Conservation (phyloP, 202 grass and related monocot species). For the Hordeum pubiflorum region DNA sequence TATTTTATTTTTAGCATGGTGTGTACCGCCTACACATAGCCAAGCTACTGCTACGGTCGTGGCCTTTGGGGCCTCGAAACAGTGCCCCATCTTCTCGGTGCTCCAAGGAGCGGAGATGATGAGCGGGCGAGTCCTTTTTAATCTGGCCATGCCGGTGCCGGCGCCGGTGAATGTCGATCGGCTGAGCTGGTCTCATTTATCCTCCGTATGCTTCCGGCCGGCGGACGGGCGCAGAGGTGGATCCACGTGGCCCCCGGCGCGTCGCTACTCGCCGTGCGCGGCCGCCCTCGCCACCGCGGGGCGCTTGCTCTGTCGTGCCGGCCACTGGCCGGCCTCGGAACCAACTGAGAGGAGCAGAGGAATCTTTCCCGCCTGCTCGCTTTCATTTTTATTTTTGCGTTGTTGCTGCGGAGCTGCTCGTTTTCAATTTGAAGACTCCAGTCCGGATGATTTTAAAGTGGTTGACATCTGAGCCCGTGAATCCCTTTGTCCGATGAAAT, state of each 20-base stretch:
- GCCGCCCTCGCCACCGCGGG: neutral
- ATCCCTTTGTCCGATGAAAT: neutral
- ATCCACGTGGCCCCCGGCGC: conserved; percentile 1
- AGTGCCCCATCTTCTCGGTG: conserved; percentile 24
- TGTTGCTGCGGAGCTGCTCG: neutral
- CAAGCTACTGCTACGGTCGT: neutral
- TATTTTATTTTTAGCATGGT: neutral
- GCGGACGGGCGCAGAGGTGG: neutral
- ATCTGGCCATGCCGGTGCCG: neutral
- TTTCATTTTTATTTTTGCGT: neutral
- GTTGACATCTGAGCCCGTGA: neutral
- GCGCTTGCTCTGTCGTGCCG: neutral
- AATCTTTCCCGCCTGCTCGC: neutral
- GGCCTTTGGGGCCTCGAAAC: conserved; percentile 25
- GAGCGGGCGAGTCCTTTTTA: conserved; percentile 25
- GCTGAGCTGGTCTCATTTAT: neutral
- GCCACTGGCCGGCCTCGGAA: neutral
- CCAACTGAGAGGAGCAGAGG: neutral
- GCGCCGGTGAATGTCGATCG: neutral
- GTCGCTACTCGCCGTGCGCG: neutral
- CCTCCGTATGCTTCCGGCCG: neutral
- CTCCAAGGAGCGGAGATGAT: conserved; percentile 18
- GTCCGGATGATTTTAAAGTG: neutral
- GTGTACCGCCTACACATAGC: neutral
- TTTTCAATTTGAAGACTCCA: neutral